Evolutionary conservation across 2,329 filamentous ascomycete genomes (phyloP).

Genomic region (Claviceps maximensis): DNA sequence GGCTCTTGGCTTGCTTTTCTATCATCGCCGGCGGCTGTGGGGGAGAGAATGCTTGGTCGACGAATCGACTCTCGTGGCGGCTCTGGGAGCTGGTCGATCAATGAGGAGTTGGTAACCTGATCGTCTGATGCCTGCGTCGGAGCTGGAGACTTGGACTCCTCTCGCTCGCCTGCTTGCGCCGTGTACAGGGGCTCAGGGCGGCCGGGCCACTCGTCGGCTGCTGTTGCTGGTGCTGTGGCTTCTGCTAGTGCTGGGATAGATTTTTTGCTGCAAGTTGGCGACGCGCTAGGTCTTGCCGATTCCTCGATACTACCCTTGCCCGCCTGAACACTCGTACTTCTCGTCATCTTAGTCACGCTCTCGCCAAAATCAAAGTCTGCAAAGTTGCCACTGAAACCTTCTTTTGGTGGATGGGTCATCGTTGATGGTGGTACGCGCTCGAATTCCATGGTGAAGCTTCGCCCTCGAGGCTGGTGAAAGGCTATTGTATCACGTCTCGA

Average conservation of each 20-base stretch:
- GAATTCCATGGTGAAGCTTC: constrained; percentile 33
- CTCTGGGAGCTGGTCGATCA: constrained; percentile 3
- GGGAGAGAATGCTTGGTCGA: background rate
- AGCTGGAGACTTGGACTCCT: constrained; percentile 5
- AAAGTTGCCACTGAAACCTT: constrained; percentile 26
- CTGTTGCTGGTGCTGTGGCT: no score
- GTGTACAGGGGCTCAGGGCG: background rate
- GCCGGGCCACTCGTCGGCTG: background rate
- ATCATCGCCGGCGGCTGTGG: constrained; percentile 2
- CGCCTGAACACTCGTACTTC: background rate
- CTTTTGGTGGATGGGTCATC: constrained; percentile 12
- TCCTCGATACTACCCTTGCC: background rate
- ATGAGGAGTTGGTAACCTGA: constrained; percentile 1
- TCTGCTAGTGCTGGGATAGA: background rate
- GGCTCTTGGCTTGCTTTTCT: background rate
- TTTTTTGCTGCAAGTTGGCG: background rate
- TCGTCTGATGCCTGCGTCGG: background rate
- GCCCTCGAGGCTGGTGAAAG: constrained; percentile 29
- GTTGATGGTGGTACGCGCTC: constrained; percentile 11
- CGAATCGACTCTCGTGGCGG: background rate
- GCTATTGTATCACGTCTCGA: constrained; percentile 39
- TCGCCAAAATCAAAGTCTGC: constrained; percentile 26
- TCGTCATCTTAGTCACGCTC: constrained; percentile 10
- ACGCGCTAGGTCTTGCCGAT: background rate
- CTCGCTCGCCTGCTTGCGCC: constrained; percentile 6